Conservation (phyloP, 1,284 basidiomycete species). For the Boletus smithii region DNA sequence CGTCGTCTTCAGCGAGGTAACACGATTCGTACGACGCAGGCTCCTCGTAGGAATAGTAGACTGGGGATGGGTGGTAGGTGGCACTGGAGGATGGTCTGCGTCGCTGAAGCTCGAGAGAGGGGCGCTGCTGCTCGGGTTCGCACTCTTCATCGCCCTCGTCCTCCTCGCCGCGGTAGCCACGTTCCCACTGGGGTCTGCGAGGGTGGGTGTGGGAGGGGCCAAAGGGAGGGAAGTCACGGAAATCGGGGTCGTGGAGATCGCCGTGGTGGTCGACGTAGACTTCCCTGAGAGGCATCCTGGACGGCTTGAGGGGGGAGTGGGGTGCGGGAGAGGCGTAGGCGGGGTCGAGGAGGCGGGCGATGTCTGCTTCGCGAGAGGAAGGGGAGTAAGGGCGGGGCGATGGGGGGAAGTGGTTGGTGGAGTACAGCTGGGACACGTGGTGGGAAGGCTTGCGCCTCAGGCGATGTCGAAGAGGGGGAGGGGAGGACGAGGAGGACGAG, state of each 20-base stretch:
- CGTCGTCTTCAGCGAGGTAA: constrained; percentile 25
- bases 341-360: constrained; percentile 62
- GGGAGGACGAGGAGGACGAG: constrained; percentile 20
- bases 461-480: constrained; percentile 22
- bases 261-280: constrained; percentile 61
- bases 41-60: constrained; percentile 31
- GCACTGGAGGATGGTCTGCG: constrained; percentile 24
- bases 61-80: constrained; percentile 21
- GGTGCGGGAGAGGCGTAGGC: constrained; percentile 47
- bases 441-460: constrained; percentile 22
- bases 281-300: constrained; percentile 27
- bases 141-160: constrained; percentile 32
- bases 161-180: constrained; percentile 27
- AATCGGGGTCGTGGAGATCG: constrained; percentile 66
- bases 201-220: constrained; percentile 26
- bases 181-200: constrained; percentile 25
- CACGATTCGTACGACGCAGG: constrained; percentile 36
- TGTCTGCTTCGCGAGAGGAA: constrained; percentile 40
- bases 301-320: constrained; percentile 23
- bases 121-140: constrained; percentile 8
- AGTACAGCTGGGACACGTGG: too few relatives aligned
- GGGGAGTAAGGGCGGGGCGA: constrained; percentile 32
- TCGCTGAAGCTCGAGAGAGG: constrained; percentile 22
- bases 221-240: constrained; percentile 54
- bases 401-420: too few relatives aligned